Conservation (phyloP, 176 grass and related monocot genomes). For the Calamus simplicifolius region DNA sequence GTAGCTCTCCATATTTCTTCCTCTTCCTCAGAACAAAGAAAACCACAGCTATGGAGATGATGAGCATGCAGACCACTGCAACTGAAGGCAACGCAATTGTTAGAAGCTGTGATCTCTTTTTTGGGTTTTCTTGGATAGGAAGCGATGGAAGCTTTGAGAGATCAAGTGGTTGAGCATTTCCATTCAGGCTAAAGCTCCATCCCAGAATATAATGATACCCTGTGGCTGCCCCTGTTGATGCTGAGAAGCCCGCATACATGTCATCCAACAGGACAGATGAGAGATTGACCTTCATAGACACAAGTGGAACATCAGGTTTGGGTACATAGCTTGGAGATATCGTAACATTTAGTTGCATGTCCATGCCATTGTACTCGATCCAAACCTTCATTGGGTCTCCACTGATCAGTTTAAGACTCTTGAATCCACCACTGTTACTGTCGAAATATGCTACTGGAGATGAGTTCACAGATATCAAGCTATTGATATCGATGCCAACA, state of each 20-base stretch:
- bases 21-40: background rate
- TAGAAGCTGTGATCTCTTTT: background rate
- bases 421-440: background rate
- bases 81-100: background rate
- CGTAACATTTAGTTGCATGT: constrained; percentile 32
- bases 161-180: constrained; percentile 32
- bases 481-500: constrained; percentile 52
- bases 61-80: constrained; percentile 7
- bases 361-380: constrained; percentile 46
- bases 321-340: constrained; percentile 11
- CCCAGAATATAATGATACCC: constrained; percentile 53
- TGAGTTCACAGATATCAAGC: constrained; percentile 10
- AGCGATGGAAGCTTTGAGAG: constrained; percentile 38
- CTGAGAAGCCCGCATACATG: constrained; percentile 61
- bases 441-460: background rate
- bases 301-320: constrained; percentile 25
- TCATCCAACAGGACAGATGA: constrained; percentile 17
- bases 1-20: constrained; percentile 37
- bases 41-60: background rate
- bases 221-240: constrained; percentile 44
- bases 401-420: constrained; percentile 12
- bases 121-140: constrained; percentile 9
- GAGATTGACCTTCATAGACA: constrained; percentile 27
- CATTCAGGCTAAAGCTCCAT: constrained; percentile 61
- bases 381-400: constrained; percentile 32